These are phyloP conservation scores for Phytophthora rubi DNA, from an alignment of 352 stramenopile species.

Conservation along the genomic window DNA sequence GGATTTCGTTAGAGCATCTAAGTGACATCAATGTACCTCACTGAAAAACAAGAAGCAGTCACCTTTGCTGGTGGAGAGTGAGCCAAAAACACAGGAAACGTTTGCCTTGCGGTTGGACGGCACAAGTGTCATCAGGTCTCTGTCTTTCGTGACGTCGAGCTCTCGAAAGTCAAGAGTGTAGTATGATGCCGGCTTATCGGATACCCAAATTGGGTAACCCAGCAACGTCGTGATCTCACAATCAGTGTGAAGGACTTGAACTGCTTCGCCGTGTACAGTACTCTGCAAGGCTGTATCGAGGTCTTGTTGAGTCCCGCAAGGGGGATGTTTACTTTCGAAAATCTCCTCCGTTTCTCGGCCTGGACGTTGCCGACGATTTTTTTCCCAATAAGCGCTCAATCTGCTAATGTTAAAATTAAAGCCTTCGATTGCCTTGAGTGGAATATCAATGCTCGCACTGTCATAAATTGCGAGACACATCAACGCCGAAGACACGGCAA, in stretches of 20 bases:
- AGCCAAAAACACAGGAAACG: conserved; percentile 69
- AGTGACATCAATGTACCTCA: too few species aligned
- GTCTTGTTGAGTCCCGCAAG: conserved; percentile 8
- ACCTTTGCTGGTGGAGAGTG: conserved; percentile 75
- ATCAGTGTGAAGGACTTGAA: conserved; percentile 45
- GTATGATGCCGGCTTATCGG: conserved; percentile 26
- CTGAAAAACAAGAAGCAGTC: conserved; percentile 48
- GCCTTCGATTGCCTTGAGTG: neutral
- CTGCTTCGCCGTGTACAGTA: neutral
- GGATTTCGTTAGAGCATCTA: too few species aligned
- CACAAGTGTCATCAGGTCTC: conserved; percentile 67
- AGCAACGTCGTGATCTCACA: conserved; percentile 61
- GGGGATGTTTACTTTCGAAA: neutral
- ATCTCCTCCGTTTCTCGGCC: neutral
- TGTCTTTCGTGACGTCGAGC: conserved; percentile 59
- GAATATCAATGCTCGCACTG: neutral
- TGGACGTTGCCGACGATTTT: too few species aligned
- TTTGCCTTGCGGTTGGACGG: conserved; percentile 23
- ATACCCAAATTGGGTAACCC: conserved; percentile 48
- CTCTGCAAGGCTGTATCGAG: neutral
- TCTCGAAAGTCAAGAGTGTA: conserved; percentile 49
- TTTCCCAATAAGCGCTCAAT: neutral
- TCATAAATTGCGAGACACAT: neutral
- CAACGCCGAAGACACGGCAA: neutral
- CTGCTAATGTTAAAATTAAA: neutral